phyloP scores from a whole-genome alignment of 1,284 basidiomycete species.

The Thelephora terrestris region DNA sequence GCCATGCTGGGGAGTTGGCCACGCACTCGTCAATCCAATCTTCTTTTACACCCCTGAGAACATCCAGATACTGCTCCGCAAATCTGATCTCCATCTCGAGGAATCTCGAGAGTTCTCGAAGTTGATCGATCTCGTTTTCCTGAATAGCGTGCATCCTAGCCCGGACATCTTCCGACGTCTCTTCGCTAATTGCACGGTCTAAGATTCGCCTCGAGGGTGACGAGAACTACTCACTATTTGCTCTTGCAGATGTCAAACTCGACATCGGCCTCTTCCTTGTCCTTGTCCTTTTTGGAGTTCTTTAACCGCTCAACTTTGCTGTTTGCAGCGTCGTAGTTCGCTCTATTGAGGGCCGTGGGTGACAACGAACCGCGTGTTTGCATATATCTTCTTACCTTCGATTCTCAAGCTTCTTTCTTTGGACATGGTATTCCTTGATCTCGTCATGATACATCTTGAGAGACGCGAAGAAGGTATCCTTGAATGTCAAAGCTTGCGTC shows the following conservation, averaged over 20 bases:
- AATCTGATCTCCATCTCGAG: slow-evolving; percentile 67
- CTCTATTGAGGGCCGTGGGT: slow-evolving; percentile 27
- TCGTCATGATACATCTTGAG: slow-evolving; percentile 52
- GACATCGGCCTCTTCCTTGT: slow-evolving; percentile 69
- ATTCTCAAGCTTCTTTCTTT: slow-evolving; percentile 74
- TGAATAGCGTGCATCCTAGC: slow-evolving; percentile 68
- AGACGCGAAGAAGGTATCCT: slow-evolving; percentile 60
- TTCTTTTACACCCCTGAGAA: slow-evolving; percentile 55
- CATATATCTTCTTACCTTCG: slow-evolving; percentile 38
- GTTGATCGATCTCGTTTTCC: slow-evolving; percentile 62
- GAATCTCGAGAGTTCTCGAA: slow-evolving; percentile 56
- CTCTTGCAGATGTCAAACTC: slow-evolving; percentile 60
- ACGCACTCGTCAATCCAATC: slow-evolving; percentile 58
- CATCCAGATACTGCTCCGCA: slow-evolving; percentile 59
- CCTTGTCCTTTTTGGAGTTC: slow-evolving; percentile 54
- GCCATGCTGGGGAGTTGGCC: slow-evolving; percentile 5
- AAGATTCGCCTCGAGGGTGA: neutral
- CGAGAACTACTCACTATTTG: slow-evolving; percentile 54
- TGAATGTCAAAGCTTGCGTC: slow-evolving; percentile 58
- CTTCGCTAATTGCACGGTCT: slow-evolving; percentile 43
- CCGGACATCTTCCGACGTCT: slow-evolving; percentile 71
- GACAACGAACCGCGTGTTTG: slow-evolving; percentile 1
- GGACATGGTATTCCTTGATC: slow-evolving; percentile 60
- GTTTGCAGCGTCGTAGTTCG: slow-evolving; percentile 68
- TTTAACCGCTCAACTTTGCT: slow-evolving; percentile 58